phyloP scores from a whole-genome alignment of 176 grass and related monocot genomes.

The Oryza coarctata region DNA sequence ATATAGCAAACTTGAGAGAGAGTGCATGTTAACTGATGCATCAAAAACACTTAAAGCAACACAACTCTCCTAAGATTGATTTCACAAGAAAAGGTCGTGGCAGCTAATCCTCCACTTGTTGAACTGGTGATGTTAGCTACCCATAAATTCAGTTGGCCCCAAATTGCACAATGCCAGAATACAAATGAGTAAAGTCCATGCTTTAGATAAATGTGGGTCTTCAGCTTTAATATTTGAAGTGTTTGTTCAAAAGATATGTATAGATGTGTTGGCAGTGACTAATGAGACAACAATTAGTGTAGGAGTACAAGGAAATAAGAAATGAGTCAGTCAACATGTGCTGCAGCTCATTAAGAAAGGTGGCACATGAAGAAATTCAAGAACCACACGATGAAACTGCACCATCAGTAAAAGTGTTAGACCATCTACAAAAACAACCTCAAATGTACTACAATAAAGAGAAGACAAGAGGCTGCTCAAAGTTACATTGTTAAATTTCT shows the following conservation, averaged over 20 bases:
- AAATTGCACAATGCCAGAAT: not conserved
- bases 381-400: not conserved
- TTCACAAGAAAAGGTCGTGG: not conserved
- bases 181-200: not conserved
- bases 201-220: not conserved
- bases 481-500: not conserved
- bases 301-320: not conserved
- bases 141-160: not conserved
- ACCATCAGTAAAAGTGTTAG: not conserved
- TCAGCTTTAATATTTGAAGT: not conserved
- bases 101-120: not conserved
- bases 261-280: not conserved
- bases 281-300: not conserved
- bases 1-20: not conserved
- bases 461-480: not conserved
- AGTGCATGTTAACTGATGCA: not conserved
- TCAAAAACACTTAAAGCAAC: slow-evolving; percentile 4
- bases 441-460: not conserved
- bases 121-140: not conserved
- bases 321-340: not conserved
- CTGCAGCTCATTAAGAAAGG: not conserved
- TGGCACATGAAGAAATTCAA: slow-evolving; percentile 11
- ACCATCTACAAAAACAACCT: not conserved
- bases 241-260: not conserved
- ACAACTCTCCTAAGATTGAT: not conserved